Conservation (phyloP, 495 filamentous ascomycete species). For the Talaromyces borbonicus region DNA sequence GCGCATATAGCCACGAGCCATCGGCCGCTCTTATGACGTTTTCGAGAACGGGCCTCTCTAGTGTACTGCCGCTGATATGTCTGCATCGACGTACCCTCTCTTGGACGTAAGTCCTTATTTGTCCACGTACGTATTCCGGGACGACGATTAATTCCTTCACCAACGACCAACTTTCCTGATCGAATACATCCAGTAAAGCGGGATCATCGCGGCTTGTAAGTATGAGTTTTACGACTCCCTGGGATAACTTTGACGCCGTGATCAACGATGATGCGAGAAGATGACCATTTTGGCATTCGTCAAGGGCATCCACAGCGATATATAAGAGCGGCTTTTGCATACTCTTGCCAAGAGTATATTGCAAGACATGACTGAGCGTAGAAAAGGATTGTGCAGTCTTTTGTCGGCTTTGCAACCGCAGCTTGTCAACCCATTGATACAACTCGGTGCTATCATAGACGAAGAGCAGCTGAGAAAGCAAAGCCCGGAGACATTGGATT, state of each 20-base stretch:
- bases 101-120: background rate
- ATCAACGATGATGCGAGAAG: constrained; percentile 13
- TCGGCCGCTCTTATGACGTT: constrained; percentile 2
- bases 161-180: background rate
- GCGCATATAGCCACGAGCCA: constrained; percentile 22
- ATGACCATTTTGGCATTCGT: constrained; percentile 14
- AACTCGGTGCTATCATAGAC: constrained; percentile 12
- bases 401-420: constrained; percentile 17
- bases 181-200: background rate
- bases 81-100: constrained; percentile 1
- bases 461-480: constrained; percentile 13
- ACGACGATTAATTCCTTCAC: constrained; percentile 2
- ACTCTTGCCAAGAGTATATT: constrained; percentile 7
- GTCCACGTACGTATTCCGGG: background rate
- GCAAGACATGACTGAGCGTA: constrained; percentile 10
- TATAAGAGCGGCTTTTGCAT: constrained; percentile 8
- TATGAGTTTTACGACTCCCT: constrained; percentile 5
- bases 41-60: background rate
- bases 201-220: constrained; percentile 8
- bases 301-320: constrained; percentile 19
- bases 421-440: constrained; percentile 12
- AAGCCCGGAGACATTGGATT: constrained; percentile 12
- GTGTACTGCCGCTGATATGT: background rate
- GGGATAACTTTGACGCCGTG: background rate
- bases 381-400: constrained; percentile 13